Base-by-base conservation (phyloP, 257 asterid species). In the Nicotiana sylvestris region DNA sequence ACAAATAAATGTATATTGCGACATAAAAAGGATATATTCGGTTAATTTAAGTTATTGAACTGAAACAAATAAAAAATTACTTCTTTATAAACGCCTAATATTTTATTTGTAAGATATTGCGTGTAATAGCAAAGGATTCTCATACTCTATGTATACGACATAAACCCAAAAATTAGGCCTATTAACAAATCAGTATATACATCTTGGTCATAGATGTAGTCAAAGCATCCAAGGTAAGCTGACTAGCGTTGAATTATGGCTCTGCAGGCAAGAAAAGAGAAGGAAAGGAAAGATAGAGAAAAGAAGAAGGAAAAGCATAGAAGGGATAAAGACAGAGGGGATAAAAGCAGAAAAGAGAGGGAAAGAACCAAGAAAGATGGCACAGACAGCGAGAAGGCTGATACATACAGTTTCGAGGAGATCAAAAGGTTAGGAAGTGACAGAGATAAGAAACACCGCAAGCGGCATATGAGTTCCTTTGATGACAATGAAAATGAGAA, bases 281-380 rank as follows among this genome's bases (percentile, higher is more conserved):
- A 87, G 86, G 98, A 87, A 95, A 90, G 90, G 95, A 91, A 62
- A 89, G 85, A 87, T 95, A 91, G 74, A 88, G 95, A 80, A 92
- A 87, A 76, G 90, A 88, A 86, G 87, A 91, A 90, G 88, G 92
- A 85, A 61, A 92, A 85, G 74, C 91, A 91, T 29, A 90, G 92
- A 77, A 91, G 86, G 86, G 83, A 87, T 55, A 91, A 83, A 80
- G 91, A 88, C 49, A 87, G 86, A 87, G 90, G 83, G 76, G 78
- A 66, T 10, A 90, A 86, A 61, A 87, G 82, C 86, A 87, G 91
- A 89, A 87, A 84, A 85, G 83, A 86, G 49, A 93, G 81, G 84
- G 96, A 89, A 69, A 91, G 93, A 82, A 80, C 67, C 17, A 89
- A 77, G 90, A 86, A 74, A 9, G 88, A 88, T 9, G 96, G 84